Conservation (phyloP, 768 basidiomycete species). For the Tubosaeta brunneosetosa region DNA sequence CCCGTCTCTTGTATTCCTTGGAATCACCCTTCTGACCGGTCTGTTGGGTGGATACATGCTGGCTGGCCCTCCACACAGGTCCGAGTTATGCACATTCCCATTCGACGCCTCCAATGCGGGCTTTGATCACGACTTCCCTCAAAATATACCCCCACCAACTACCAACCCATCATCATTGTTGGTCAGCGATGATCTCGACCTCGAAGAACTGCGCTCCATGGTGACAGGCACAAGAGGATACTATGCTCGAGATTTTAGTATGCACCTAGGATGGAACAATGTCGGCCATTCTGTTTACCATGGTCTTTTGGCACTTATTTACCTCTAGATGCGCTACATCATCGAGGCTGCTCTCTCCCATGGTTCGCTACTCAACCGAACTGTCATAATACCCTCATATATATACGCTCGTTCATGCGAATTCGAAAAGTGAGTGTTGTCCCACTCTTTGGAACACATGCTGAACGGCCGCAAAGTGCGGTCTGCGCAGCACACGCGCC, state of each 20-base stretch:
- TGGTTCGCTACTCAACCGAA: constrained; percentile 40
- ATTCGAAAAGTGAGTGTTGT: constrained; percentile 19
- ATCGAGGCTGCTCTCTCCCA: constrained; percentile 43
- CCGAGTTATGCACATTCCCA: constrained; percentile 19
- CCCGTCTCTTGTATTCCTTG: constrained; percentile 14
- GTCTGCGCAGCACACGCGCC: constrained; percentile 38
- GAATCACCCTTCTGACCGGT: constrained; percentile 20
- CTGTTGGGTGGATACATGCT: constrained; percentile 25
- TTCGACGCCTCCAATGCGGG: constrained; percentile 1
- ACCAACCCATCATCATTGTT: constrained; percentile 6
- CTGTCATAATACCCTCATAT: constrained; percentile 40
- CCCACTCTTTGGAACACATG: background rate
- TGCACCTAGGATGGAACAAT: constrained; percentile 47
- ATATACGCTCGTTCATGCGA: constrained; percentile 46
- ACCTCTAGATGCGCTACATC: constrained; percentile 42
- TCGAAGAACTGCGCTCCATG: constrained; percentile 31
- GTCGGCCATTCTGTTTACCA: constrained; percentile 22
- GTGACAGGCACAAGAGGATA: constrained; percentile 39
- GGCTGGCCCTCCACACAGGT: constrained; percentile 9
- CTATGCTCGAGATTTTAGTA: constrained; percentile 41
- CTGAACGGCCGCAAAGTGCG: constrained; percentile 15
- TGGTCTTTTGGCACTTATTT: background rate
- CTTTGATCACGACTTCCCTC: background rate
- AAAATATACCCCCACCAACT: background rate
- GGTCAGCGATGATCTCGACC: constrained; percentile 22